phyloP scores from a whole-genome alignment of 2,329 filamentous ascomycete species.

The Myriosclerotinia duriaeana region DNA sequence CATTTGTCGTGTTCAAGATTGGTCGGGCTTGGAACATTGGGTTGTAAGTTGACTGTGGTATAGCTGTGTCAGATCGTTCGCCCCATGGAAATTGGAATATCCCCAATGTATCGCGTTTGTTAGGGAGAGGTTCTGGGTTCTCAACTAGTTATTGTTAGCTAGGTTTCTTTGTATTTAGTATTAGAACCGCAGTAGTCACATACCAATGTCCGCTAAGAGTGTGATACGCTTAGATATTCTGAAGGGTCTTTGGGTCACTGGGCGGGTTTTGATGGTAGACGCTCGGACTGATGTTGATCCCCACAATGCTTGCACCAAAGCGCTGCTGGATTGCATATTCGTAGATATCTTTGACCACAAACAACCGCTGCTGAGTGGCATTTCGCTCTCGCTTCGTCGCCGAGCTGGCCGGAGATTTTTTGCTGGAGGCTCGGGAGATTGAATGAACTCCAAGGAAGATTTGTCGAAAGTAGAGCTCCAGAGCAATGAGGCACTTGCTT shows the following conservation, averaged over 20 bases:
- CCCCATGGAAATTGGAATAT: slow-evolving; percentile 68
- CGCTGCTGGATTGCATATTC: slow-evolving; percentile 16
- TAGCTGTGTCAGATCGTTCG: slow-evolving; percentile 57
- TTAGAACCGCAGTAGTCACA: slow-evolving; percentile 12
- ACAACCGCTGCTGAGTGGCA: slow-evolving; percentile 33
- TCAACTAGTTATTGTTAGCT: slow-evolving; percentile 46
- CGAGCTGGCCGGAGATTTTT: slow-evolving; percentile 35
- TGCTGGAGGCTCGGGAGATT: slow-evolving; percentile 35
- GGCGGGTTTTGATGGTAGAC: slow-evolving; percentile 43
- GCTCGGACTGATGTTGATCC: slow-evolving; percentile 35
- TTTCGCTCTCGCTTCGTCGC: slow-evolving; percentile 26
- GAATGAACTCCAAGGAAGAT: not conserved
- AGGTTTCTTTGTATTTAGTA: not conserved
- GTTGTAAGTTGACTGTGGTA: slow-evolving; percentile 45
- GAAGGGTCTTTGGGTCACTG: slow-evolving; percentile 53
- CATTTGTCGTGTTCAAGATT: slow-evolving; percentile 32
- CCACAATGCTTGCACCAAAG: slow-evolving; percentile 36
- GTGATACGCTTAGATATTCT: slow-evolving; percentile 58
- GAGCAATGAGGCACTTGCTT: not conserved
- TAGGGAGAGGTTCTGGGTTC: slow-evolving; percentile 57
- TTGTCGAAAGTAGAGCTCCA: not conserved
- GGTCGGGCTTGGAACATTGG: slow-evolving; percentile 28
- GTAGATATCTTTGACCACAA: slow-evolving; percentile 38
- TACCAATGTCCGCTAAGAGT: slow-evolving; percentile 58
- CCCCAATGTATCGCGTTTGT: slow-evolving; percentile 59